Base-by-base conservation (phyloP, 139 green algal species). In the Spirogloea muscicola region DNA sequence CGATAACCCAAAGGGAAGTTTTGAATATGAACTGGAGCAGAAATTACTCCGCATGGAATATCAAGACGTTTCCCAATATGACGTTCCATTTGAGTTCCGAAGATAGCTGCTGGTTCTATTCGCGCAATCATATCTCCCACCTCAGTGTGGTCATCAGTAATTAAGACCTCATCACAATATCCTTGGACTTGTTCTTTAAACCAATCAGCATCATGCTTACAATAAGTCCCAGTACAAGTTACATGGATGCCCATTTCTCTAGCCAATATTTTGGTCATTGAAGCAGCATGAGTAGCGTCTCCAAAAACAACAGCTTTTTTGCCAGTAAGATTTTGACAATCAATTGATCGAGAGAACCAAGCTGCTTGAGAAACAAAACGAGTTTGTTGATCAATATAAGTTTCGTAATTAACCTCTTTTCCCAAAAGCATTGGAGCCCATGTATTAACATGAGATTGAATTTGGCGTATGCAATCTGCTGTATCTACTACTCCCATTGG, bases 361-460 rank as follows among this genome's bases (percentile, higher is more conserved):
- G 68, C 74, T 78, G 68, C 72, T 68, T 85, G 72, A 42, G 77
- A 85, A 61, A 87, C 74, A 79, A 82, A 87, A 59, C 62, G 66
- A 21, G 82, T 85, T 82, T 85, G 83, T 76, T 81, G 51, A 62
- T 82, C 65, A 67, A 86, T 87, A 77, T 85, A 85, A 42, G 71
- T 67, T 78, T 84, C 55, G 72, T 80, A 62, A 63, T 77, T 58
- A 58, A 3, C 29, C 48, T 58, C 29, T 58, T 58, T 58, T 58
- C 48, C 48, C 27, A n/a, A 58, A 58, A 34, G 27, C 27, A 58
- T n/a, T 58, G 48, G 48, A 3, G 27, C 29, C 29, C 3, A 58
- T 25, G 27, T 25, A 25, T 58, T 58, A n/a, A 58, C 48, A 58
- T 25, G 29, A n/a, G 48, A 25, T 58, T 4, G 27, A 2, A 37